A percentile compares a stretch with the other conserved stretches of the same genome.
Conservation (phyloP, 148 eudicot genomes). For the Camellia sinensis region DNA sequence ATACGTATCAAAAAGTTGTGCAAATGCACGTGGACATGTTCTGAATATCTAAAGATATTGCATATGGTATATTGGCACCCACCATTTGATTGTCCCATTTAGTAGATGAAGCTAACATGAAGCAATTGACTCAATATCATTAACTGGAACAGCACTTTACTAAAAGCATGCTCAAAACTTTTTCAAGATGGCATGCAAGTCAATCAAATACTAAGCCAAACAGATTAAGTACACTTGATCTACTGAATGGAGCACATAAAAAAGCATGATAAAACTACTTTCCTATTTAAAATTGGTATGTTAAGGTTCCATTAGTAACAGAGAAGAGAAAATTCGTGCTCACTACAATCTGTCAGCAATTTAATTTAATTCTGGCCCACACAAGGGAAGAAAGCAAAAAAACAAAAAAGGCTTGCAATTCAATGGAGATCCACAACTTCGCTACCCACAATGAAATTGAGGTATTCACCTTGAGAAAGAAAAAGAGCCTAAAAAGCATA, state of each 20-base stretch:
- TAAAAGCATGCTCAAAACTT: background rate
- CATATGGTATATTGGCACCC: background rate
- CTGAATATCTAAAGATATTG: too few relatives aligned
- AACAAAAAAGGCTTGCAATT: background rate
- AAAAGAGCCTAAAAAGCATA: background rate
- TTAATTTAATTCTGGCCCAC: background rate
- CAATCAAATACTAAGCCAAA: background rate
- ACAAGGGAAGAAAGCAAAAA: background rate
- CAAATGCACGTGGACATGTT: too few relatives aligned
- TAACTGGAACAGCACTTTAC: background rate
- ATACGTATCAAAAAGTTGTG: too few relatives aligned
- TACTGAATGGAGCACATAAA: background rate
- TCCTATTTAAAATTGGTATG: background rate
- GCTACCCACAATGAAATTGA: background rate
- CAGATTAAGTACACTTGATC: background rate
- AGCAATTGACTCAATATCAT: background rate
- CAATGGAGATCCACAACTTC: background rate
- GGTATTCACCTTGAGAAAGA: background rate
- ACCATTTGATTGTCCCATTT: too few relatives aligned
- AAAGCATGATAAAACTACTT: background rate
- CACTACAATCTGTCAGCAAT: background rate
- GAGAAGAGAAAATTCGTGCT: background rate
- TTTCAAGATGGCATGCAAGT: background rate
- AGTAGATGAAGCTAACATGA: background rate
- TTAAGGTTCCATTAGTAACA: background rate